Evolutionary conservation across 1,284 basidiomycete genomes (phyloP), one percentile per base, ranked within the genome.

Genomic region (Papiliotrema laurentii): DNA sequence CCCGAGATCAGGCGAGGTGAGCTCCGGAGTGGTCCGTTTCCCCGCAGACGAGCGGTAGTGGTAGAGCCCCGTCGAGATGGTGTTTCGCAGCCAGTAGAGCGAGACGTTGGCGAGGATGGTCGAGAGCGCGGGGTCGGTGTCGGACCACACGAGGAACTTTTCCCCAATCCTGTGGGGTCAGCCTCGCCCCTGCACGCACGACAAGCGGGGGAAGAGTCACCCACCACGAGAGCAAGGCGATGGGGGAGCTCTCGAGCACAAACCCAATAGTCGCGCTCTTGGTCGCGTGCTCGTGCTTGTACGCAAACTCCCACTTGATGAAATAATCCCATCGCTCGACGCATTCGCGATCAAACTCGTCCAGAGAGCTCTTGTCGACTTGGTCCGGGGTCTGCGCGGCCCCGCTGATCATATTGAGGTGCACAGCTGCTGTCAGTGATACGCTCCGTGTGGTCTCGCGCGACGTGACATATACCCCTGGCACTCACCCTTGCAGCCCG

Each of bases 61-160:
- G 49, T 73, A 77, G 47, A 77, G 60, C 6, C 73, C 73, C 1
- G 71, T 66, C 0, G 74, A 62, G 53, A 69, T 73, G 2, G 72
- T 71, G 40, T 69, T 63, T 4, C 74, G 74, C 21, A 69, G 56
- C 65, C 71, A 77, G 64, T 74, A 77, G 25, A 76, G 55, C 1
- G 73, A 67, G 16, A 73, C 51, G 43, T 65, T 68, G 33, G 69
- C 60, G 31, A 75, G 63, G 22, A 75, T 64, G 2, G 59, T 60
- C 25, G 63, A 52, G 27, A 51, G 30, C 5, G 43, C 34, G 2
- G 61, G 70, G 13, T 56, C 57, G 2, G 56, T 51, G 49, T 75
- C 73, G 2, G 69, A 67, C 75, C 75, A 76, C 5, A 64, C 64
- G 30, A 63, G 49, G 47, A 64, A 68, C 55, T 77, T 77, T 47